These are phyloP conservation scores for Penicillium sp. DNA, from an alignment of 2,329 filamentous ascomycete genomes.

Conservation along the genomic window DNA sequence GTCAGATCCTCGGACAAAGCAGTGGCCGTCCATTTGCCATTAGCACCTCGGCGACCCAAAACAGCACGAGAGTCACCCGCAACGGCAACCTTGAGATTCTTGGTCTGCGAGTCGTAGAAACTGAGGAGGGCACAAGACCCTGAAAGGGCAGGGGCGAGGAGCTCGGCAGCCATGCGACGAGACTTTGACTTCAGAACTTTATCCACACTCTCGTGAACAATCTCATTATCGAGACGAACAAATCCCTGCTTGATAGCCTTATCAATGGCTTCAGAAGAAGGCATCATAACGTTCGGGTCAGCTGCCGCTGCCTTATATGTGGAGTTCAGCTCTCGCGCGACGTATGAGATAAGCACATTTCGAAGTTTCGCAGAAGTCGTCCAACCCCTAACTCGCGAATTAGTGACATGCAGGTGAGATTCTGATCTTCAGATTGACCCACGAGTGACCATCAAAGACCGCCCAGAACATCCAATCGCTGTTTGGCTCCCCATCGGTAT, in stretches of 20 bases:
- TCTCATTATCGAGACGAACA: slow-evolving; percentile 81
- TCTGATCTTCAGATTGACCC: slow-evolving; percentile 31
- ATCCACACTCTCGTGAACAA: slow-evolving; percentile 85
- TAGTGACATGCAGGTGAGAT: slow-evolving; percentile 3
- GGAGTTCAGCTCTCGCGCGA: slow-evolving; percentile 83
- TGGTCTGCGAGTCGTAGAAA: slow-evolving; percentile 86
- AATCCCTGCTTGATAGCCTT: slow-evolving; percentile 90
- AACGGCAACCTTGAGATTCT: slow-evolving; percentile 86
- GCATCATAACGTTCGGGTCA: slow-evolving; percentile 54
- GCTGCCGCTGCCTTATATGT: slow-evolving; percentile 73
- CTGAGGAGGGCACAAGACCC: slow-evolving; percentile 95
- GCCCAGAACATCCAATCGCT: slow-evolving; percentile 99
- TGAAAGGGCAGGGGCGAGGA: slow-evolving; percentile 85
- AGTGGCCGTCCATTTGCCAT: slow-evolving; percentile 88
- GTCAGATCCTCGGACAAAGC: slow-evolving; percentile 91
- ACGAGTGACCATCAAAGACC: slow-evolving; percentile 96
- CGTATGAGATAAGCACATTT: slow-evolving; percentile 84
- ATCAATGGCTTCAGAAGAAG: slow-evolving; percentile 75
- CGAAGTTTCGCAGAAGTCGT: slow-evolving; percentile 94
- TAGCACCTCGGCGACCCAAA: slow-evolving; percentile 68
- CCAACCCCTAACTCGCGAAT: slow-evolving; percentile 64
- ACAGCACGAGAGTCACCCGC: slow-evolving; percentile 96
- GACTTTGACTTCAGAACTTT: slow-evolving; percentile 85
- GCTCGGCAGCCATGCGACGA: slow-evolving; percentile 83
- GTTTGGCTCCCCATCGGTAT: slow-evolving; percentile 50